phyloP scores from a whole-genome alignment of 2,329 filamentous ascomycete genomes.

The Fusarium sacchari region DNA sequence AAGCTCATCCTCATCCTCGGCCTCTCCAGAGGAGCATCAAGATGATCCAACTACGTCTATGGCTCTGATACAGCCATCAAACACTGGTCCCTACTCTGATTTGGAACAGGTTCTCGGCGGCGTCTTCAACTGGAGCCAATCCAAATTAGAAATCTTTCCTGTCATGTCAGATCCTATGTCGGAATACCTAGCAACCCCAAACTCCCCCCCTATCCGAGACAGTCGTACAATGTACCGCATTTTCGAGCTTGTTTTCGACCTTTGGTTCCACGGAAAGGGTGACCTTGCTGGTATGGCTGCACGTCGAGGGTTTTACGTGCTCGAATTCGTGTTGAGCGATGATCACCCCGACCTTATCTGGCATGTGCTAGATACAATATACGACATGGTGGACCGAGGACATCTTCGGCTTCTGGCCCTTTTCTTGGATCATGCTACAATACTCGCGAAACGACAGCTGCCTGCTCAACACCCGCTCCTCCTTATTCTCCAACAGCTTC shows the following conservation, averaged over 20 bases:
- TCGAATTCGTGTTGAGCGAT: constrained; percentile 51
- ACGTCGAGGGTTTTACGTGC: constrained; percentile 48
- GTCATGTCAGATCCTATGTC: constrained; percentile 50
- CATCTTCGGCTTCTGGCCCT: constrained; percentile 49
- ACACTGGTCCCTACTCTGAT: constrained; percentile 41
- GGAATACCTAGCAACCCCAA: constrained; percentile 49
- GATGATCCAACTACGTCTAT: constrained; percentile 23
- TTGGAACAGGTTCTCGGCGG: constrained; percentile 49
- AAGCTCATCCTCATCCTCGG: constrained; percentile 20
- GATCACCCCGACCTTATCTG: constrained; percentile 52
- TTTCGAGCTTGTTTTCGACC: constrained; percentile 52
- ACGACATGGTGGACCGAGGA: constrained; percentile 50
- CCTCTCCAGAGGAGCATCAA: constrained; percentile 25
- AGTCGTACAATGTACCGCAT: constrained; percentile 54
- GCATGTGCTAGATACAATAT: constrained; percentile 53
- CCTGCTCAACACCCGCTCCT: constrained; percentile 49
- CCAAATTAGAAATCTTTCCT: constrained; percentile 47
- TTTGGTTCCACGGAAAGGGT: constrained; percentile 50
- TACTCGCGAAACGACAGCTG: constrained; percentile 44
- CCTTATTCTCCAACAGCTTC: constrained; percentile 47
- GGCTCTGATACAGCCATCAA: constrained; percentile 37
- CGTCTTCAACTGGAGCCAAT: constrained; percentile 49
- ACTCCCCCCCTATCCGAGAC: constrained; percentile 50
- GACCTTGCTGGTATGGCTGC: constrained; percentile 51
- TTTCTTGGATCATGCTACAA: constrained; percentile 48